Base-by-base conservation (phyloP, 345 rosid species). In the Syzygium grande region DNA sequence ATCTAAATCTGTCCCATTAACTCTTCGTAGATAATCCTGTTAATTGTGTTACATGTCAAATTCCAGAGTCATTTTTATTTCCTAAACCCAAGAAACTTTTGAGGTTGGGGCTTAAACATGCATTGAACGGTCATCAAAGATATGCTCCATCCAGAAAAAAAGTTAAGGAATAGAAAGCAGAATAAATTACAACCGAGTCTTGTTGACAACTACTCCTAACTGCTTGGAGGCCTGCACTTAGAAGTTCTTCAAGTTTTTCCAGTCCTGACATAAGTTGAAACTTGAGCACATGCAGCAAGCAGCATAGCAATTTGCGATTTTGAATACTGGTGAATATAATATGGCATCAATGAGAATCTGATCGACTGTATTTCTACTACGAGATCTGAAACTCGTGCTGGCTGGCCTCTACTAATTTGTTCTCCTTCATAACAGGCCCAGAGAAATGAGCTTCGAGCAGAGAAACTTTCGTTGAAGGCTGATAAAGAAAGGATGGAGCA, bases 361-460 rank as follows among this genome's bases (percentile, higher is more conserved):
- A n/a, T n/a, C 7, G 38, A n/a, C 4, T n/a, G 38, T 61, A 61
- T n/a, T n/a, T 13, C 73, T 59, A 27, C 30, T n/a, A 3, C 2
- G 2, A 52, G 25, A 85, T 54, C 55, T 49, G 54, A 34, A 23
- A 27, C 6, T 30, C 12, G 11, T 25, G 51, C 34, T 34, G 29
- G 55, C 27, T 3, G 46, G 16, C 10, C 27, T 25, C 51, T 23
- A 7, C 41, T 85, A 51, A 61, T 51, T 49, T 84, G 65, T 49
- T 41, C 1, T 43, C 17, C 49, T 17, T 58, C 25, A 30, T 15
- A 59, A 85, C 89, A 96, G 99, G 94, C 93, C 41, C 99, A 97
- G 94, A 97, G 96, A 89, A 92, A 92, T 79, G 97, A 97, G 84
- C 95, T 97, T 85, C 93, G 98, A 8, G 97, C 95, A 85, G 98